Conservation (phyloP, 345 rosid species). For the Carallia brachiata region DNA sequence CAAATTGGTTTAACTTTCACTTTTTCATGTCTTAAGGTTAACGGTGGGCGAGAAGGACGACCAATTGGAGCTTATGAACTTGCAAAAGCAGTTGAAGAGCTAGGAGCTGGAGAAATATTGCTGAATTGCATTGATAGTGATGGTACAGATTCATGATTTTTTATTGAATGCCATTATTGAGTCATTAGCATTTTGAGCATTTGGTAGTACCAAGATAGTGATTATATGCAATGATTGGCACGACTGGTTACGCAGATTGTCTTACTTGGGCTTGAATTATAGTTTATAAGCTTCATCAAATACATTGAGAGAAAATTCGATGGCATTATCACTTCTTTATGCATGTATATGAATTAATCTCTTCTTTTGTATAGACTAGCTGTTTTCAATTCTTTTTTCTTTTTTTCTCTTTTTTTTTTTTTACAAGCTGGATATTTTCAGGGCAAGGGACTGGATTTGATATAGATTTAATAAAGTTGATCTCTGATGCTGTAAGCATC, state of each 20-base stretch:
- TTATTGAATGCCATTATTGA: not conserved
- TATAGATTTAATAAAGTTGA: constrained; percentile 66
- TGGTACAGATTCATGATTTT: constrained; percentile 40
- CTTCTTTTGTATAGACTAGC: not conserved
- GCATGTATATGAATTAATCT: too few species aligned
- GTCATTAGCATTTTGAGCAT: not conserved
- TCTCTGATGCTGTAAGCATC: constrained; percentile 85
- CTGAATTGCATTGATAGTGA: constrained; percentile 97
- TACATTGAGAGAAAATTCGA: too few species aligned
- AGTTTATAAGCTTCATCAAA: too few species aligned
- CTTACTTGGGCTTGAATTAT: too few species aligned
- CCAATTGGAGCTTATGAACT: constrained; percentile 98
- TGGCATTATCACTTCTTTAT: too few species aligned
- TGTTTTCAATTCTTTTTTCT: not conserved
- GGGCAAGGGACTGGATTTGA: constrained; percentile 98
- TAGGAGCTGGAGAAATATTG: constrained; percentile 96
- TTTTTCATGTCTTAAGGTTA: constrained; percentile 47
- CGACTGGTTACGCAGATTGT: too few species aligned
- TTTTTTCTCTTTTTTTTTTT: not conserved
- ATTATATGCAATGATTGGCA: not conserved
- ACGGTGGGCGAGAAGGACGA: constrained; percentile 96
- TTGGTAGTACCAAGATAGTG: not conserved
- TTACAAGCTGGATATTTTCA: constrained; percentile 30
- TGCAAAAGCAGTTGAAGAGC: constrained; percentile 88
- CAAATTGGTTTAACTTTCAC: not conserved